A percentile compares a stretch with the other conserved stretches of the same genome.
Conservation (phyloP, 139 green algal genomes). For the Picochlorum sp. region DNA sequence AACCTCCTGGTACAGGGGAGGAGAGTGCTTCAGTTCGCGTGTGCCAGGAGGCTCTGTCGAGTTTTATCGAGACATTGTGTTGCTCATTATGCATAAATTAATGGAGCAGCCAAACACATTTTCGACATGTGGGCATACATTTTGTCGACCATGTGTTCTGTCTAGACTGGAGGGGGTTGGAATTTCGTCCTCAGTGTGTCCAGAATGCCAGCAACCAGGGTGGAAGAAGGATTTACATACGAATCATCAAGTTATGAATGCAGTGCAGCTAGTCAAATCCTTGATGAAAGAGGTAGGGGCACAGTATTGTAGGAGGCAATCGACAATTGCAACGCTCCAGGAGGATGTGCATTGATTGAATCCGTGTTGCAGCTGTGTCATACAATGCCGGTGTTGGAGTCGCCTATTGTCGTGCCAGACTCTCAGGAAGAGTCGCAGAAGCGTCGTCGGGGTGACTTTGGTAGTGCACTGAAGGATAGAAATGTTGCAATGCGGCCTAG, state of each 20-base stretch:
- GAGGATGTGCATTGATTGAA: conserved; percentile 17
- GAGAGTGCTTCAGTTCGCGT: too few relatives aligned
- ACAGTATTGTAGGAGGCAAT: neutral
- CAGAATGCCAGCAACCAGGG: conserved; percentile 34
- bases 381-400: conserved; percentile 5
- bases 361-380: conserved; percentile 19
- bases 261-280: conserved; percentile 2
- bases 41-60: too few relatives aligned
- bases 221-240: conserved; percentile 52
- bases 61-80: neutral
- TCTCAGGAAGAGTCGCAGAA: neutral
- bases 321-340: neutral
- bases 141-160: conserved; percentile 46
- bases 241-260: conserved; percentile 26
- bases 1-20: too few relatives aligned
- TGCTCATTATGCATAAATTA: conserved; percentile 23
- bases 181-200: conserved; percentile 52
- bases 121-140: conserved; percentile 38
- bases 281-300: neutral
- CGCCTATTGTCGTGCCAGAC: neutral
- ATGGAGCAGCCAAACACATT: conserved; percentile 39
- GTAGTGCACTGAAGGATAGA: neutral
- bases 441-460: neutral
- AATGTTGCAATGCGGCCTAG: neutral
- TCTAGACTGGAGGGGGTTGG: conserved; percentile 46